Evolutionary conservation across 2,329 filamentous ascomycete genomes (phyloP).

Genomic region (Hypoxylon sp.): DNA sequence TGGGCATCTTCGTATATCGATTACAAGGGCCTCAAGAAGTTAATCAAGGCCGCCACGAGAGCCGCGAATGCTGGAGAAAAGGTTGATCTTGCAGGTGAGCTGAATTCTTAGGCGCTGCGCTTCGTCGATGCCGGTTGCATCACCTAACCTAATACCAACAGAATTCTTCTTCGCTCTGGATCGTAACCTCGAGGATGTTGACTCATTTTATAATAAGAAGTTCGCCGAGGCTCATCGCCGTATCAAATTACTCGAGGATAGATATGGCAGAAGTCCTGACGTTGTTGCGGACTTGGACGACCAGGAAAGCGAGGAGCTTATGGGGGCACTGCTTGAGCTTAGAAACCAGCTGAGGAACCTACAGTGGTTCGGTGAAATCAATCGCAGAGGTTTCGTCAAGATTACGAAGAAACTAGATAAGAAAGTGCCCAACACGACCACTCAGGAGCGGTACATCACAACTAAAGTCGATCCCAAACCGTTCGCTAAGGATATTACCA

Average conservation of each 20-base stretch:
- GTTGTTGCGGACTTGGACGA: constrained; percentile 81
- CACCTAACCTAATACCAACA: constrained; percentile 64
- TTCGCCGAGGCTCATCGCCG: constrained; percentile 87
- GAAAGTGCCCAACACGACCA: constrained; percentile 81
- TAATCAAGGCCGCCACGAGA: constrained; percentile 85
- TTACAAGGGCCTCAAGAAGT: constrained; percentile 93
- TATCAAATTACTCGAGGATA: constrained; percentile 86
- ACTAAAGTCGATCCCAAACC: constrained; percentile 91
- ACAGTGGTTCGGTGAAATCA: constrained; percentile 98
- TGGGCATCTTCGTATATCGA: constrained; percentile 89
- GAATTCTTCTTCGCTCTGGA: constrained; percentile 98
- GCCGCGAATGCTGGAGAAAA: constrained; percentile 77
- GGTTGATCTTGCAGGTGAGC: constrained; percentile 91
- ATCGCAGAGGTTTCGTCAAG: constrained; percentile 94
- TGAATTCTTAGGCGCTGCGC: constrained; percentile 55
- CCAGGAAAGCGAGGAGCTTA: constrained; percentile 91
- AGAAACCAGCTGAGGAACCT: constrained; percentile 89
- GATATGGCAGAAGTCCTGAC: constrained; percentile 83
- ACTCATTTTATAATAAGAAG: constrained; percentile 97
- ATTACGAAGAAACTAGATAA: constrained; percentile 99
- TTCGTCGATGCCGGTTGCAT: constrained; percentile 54
- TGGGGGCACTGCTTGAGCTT: constrained; percentile 90
- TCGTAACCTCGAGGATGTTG: constrained; percentile 96
- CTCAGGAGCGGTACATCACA: constrained; percentile 88
- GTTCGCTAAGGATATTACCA: constrained; percentile 81